A percentile compares a stretch with the other conserved stretches of the same genome.
phyloP scores from a whole-genome alignment of 805 yeast species.

The Candida broadrunensis region DNA sequence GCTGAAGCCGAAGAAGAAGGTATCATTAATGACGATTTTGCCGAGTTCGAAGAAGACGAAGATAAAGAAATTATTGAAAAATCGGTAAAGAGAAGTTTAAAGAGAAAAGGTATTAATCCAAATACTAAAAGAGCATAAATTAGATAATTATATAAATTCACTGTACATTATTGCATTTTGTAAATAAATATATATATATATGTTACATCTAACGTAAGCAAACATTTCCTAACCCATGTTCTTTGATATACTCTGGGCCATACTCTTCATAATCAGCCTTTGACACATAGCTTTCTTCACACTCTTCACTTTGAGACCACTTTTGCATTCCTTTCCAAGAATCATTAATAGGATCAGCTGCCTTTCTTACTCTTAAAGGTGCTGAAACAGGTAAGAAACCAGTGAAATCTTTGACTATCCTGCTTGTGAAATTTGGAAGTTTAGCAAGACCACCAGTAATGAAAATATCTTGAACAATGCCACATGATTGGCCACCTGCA shows the following conservation, averaged over 20 bases:
- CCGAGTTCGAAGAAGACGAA: slow-evolving; percentile 71
- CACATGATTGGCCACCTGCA: slow-evolving; percentile 50
- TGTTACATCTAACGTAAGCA: slow-evolving; percentile 18
- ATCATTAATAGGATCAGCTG: slow-evolving; percentile 69
- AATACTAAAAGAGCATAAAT: slow-evolving; percentile 26
- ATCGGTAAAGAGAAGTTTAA: slow-evolving; percentile 61
- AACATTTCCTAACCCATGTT: slow-evolving; percentile 75
- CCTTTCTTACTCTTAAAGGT: slow-evolving; percentile 56
- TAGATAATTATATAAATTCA: neutral
- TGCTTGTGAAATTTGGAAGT: slow-evolving; percentile 60
- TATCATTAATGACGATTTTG: slow-evolving; percentile 81
- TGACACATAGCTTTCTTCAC: slow-evolving; percentile 51
- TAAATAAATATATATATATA: neutral
- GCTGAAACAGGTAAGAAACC: slow-evolving; percentile 68
- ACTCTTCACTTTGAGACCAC: slow-evolving; percentile 53
- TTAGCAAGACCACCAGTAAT: slow-evolving; percentile 83
- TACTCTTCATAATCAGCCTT: slow-evolving; percentile 77
- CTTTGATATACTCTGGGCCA: slow-evolving; percentile 87
- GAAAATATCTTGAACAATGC: slow-evolving; percentile 62
- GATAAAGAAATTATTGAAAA: slow-evolving; percentile 72
- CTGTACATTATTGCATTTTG: neutral
- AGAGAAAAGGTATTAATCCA: slow-evolving; percentile 74
- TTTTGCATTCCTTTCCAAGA: slow-evolving; percentile 94
- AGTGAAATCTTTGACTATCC: slow-evolving; percentile 69
- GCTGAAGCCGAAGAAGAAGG: slow-evolving; percentile 80